phyloP scores from a whole-genome alignment of 2,329 filamentous ascomycete genomes.

The Tricladium varicosporioides region DNA sequence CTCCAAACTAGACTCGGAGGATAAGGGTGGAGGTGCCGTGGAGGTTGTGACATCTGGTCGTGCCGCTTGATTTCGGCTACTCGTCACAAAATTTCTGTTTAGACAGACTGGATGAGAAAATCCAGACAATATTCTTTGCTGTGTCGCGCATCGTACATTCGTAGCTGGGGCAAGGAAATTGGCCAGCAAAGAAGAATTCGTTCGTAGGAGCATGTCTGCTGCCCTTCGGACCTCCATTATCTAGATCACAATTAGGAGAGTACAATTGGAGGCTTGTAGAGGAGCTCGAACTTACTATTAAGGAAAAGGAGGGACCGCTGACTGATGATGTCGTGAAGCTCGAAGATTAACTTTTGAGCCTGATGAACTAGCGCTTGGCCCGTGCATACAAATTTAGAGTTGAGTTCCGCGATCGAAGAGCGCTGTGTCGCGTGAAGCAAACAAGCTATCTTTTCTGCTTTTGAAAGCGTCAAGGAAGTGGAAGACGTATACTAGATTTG shows the following conservation, averaged over 20 bases:
- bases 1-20: neutral
- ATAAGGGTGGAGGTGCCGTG: neutral
- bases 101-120: slow-evolving; percentile 2
- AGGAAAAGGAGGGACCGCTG: slow-evolving; percentile 4
- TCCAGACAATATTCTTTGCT: slow-evolving; percentile 16
- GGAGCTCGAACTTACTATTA: slow-evolving; percentile 18
- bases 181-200: slow-evolving; percentile 27
- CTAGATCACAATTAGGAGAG: slow-evolving; percentile 15
- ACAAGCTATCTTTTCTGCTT: slow-evolving; percentile 4
- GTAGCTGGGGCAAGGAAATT: slow-evolving; percentile 29
- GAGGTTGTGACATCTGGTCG: slow-evolving; percentile 9
- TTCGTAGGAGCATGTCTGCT: slow-evolving; percentile 32
- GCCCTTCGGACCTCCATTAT: slow-evolving; percentile 36
- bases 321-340: slow-evolving; percentile 20
- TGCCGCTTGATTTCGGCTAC: slow-evolving; percentile 7
- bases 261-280: slow-evolving; percentile 10
- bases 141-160: slow-evolving; percentile 19
- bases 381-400: slow-evolving; percentile 14
- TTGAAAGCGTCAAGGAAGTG: neutral
- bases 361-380: slow-evolving; percentile 12
- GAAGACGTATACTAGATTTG: neutral
- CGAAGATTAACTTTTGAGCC: slow-evolving; percentile 3
- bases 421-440: neutral
- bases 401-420: neutral
- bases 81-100: slow-evolving; percentile 12